phyloP scores from a whole-genome alignment of 2,329 filamentous ascomycete genomes.

The Leptosphaerulina australis region DNA sequence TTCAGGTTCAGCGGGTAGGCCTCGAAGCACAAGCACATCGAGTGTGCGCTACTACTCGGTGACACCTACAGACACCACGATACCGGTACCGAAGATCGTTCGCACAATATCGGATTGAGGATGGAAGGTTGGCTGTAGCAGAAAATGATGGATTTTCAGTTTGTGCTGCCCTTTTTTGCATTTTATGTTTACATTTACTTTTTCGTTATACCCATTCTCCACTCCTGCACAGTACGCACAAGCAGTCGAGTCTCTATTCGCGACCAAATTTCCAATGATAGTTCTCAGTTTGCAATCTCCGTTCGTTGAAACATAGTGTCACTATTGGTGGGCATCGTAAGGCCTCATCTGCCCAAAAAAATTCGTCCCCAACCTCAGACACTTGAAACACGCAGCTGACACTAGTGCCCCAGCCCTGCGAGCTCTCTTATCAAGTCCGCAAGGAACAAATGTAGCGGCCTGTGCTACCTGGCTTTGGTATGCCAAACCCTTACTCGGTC shows the following conservation, averaged over 20 bases:
- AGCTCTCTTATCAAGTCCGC: neutral
- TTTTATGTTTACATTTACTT: conserved; percentile 1
- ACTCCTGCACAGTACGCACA: neutral
- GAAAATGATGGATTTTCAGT: neutral
- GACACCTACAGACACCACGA: conserved; percentile 27
- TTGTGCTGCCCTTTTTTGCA: neutral
- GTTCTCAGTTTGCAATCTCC: neutral
- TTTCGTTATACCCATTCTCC: conserved; percentile 15
- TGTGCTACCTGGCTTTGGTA: neutral
- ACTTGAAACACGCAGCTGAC: conserved; percentile 4
- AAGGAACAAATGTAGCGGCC: neutral
- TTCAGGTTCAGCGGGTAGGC: conserved; percentile 21
- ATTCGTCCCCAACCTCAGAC: neutral
- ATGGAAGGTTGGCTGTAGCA: neutral
- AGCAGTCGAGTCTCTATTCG: neutral
- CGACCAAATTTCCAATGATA: neutral
- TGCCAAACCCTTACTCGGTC: too few species aligned
- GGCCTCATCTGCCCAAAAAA: conserved; percentile 8
- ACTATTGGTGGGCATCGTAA: neutral
- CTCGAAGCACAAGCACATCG: conserved; percentile 38
- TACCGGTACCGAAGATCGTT: conserved; percentile 40
- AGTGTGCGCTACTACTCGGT: conserved; percentile 42
- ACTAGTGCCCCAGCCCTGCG: neutral
- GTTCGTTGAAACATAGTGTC: neutral
- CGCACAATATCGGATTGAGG: conserved; percentile 32